Base-by-base conservation (phyloP, 768 basidiomycete genomes). In the Phaffia australis region DNA sequence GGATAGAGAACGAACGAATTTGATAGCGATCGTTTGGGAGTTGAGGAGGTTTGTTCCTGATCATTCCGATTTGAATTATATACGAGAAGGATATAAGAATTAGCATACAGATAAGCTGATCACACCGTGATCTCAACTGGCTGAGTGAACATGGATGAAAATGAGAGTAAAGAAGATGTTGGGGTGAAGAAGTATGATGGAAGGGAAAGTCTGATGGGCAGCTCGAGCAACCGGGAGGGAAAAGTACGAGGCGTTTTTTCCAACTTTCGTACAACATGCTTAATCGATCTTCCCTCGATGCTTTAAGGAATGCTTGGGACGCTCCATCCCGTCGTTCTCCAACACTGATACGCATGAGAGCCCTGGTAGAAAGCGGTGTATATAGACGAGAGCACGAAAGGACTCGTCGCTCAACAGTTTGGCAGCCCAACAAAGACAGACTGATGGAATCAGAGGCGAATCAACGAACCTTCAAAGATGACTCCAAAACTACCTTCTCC, bases 401-500 rank as follows among this genome's bases (percentile, higher is more conserved):
- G 51, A 48, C 52, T 19, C 3, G 23, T 30, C 47, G 19, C 59
- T 18, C 32, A 35, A 27, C 27, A 27, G 21, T 2, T 32, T n/a
- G 27, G 57, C n/a, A 11, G 35, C 11, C 35, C 11, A 19, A 46
- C n/a, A 42, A 32, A 21, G 27, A 47, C 35, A 47, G 47, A 18
- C n/a, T 46, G 52, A 21, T 32, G 42, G 58, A 48, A 55, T 9
- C 27, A 7, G 42, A 23, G 23, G 42, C n/a, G 9, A 30, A 48
- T 14, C 27, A 32, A 69, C 78, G 80, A 60, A 74, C 92, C 95
- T 87, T 83, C 97, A 86, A 78, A 95, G 90, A 69, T 98, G 87
- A 98, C 92, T 71, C 95, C 95, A 76, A 99, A 99, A 8, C 87
- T 89, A 70, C 95, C 95, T 77, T 99, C 95, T 70, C 95, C 95